A percentile compares a stretch with the other conserved stretches of the same genome.
Conservation (phyloP, 768 basidiomycete species). For the Arthromyces matolae region DNA sequence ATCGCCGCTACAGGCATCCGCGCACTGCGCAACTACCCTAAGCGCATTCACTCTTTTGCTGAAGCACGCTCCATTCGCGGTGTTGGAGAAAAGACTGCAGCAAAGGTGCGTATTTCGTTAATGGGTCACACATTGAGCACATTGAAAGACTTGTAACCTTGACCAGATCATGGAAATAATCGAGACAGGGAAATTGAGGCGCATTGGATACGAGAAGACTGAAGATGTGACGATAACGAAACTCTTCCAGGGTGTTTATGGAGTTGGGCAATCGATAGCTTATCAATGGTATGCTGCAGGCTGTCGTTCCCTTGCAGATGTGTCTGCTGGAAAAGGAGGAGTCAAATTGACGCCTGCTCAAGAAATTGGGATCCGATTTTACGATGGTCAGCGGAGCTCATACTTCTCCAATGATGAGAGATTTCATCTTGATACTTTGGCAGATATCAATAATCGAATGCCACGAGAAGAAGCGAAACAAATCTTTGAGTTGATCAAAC, state of each 20-base stretch:
- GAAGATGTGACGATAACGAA: conserved; percentile 54
- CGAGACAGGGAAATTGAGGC: conserved; percentile 64
- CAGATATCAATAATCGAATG: conserved; percentile 84
- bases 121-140: no score
- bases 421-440: conserved; percentile 1
- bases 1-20: conserved; percentile 50
- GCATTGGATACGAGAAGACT: conserved; percentile 65
- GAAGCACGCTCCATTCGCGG: conserved; percentile 61
- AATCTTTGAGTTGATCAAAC: conserved; percentile 70
- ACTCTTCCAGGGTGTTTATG: conserved; percentile 79
- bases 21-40: conserved; percentile 50
- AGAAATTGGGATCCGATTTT: conserved; percentile 63
- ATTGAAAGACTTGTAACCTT: no score
- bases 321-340: conserved; percentile 55
- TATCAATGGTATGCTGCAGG: conserved; percentile 73
- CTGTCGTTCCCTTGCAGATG: conserved; percentile 74
- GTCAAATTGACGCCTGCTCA: conserved; percentile 58
- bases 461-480: conserved; percentile 73
- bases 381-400: conserved; percentile 49
- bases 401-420: not conserved
- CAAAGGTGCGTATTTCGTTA: no score
- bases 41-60: conserved; percentile 51
- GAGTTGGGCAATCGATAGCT: conserved; percentile 71
- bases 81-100: conserved; percentile 72
- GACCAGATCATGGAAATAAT: conserved; percentile 78